phyloP scores from a whole-genome alignment of 1,139 yeast species.

The Debaryomyces robertsiae region DNA sequence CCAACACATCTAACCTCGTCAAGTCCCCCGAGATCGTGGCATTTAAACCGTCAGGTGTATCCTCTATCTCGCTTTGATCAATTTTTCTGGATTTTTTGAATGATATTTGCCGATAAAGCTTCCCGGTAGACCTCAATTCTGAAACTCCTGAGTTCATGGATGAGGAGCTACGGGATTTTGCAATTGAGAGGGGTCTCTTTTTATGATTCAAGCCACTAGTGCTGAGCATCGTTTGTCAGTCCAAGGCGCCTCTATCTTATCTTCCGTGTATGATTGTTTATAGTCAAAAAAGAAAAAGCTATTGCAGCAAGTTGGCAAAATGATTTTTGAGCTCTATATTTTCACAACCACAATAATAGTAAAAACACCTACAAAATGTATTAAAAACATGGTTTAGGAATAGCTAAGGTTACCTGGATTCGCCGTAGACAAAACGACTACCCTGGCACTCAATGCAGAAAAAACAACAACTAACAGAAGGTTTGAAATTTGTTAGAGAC shows the following conservation, averaged over 20 bases:
- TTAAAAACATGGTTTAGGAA: too few relatives aligned
- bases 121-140: background rate
- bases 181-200: background rate
- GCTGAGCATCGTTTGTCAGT: too few relatives aligned
- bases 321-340: background rate
- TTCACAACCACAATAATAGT: background rate
- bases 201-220: background rate
- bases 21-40: background rate
- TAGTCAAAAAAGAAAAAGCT: too few relatives aligned
- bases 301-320: background rate
- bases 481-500: too few relatives aligned
- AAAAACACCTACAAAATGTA: background rate
- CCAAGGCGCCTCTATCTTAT: too few relatives aligned
- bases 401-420: too few relatives aligned
- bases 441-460: too few relatives aligned
- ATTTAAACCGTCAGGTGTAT: background rate
- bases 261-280: too few relatives aligned
- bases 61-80: background rate
- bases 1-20: slow-evolving; percentile 16
- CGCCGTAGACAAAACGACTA: too few relatives aligned
- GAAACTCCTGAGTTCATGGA: slow-evolving; percentile 3
- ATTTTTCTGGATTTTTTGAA: background rate
- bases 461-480: too few relatives aligned
- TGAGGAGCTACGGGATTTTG: slow-evolving; percentile 1
- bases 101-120: background rate